Conservation (phyloP, 257 asterid species). For the Mitragyna speciosa region DNA sequence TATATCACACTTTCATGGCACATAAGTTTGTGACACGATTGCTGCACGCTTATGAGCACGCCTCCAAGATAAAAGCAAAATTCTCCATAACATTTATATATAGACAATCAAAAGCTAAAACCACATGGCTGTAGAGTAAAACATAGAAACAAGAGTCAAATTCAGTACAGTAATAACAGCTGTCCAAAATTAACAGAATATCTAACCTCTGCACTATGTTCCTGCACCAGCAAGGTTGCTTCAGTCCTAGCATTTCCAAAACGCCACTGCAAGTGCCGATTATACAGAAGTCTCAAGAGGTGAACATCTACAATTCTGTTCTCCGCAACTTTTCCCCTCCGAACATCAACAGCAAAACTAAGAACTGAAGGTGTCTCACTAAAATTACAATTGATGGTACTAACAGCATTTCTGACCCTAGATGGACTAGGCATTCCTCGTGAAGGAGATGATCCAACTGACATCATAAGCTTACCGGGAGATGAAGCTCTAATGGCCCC, state of each 20-base stretch:
- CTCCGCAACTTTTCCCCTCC: constrained; percentile 95
- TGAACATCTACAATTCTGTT: constrained; percentile 80
- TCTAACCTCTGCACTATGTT: constrained; percentile 75
- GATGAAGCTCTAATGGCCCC: constrained; percentile 70
- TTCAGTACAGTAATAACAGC: neutral
- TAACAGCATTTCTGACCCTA: constrained; percentile 73
- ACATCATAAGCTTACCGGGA: constrained; percentile 60
- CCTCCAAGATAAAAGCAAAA: neutral
- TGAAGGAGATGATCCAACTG: constrained; percentile 68
- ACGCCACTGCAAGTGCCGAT: constrained; percentile 92
- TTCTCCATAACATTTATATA: neutral
- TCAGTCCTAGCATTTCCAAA: constrained; percentile 81
- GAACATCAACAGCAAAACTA: constrained; percentile 87
- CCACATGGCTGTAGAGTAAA: neutral
- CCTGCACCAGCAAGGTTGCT: constrained; percentile 66
- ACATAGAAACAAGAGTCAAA: neutral
- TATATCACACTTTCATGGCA: no score
- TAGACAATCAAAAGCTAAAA: neutral
- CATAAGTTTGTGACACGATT: neutral
- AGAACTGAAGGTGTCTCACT: constrained; percentile 86
- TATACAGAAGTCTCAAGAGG: constrained; percentile 76
- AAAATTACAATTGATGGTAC: constrained; percentile 65
- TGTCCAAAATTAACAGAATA: constrained; percentile 12
- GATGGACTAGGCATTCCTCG: constrained; percentile 71
- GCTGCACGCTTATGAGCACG: neutral